Conservation (phyloP, 768 basidiomycete species). For the Amanita rimosa region DNA sequence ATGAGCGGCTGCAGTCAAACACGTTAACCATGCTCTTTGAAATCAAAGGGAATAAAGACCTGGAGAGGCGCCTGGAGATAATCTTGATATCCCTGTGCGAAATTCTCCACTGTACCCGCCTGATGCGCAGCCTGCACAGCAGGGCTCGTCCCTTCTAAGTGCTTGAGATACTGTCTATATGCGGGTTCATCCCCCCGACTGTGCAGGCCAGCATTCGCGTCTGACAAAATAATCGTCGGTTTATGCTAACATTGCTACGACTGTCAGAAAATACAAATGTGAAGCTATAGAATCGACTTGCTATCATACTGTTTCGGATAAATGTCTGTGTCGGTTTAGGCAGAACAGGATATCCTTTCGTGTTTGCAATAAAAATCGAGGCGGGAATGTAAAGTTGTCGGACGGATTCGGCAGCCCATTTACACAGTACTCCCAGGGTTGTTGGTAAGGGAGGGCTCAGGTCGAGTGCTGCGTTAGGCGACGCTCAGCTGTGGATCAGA, state of each 20-base stretch:
- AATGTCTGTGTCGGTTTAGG: conserved; percentile 90
- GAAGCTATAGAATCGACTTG: conserved; percentile 22
- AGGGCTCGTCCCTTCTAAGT: conserved; percentile 72
- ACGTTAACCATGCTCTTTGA: conserved; percentile 5
- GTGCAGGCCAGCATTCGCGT: conserved; percentile 55
- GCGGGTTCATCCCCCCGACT: conserved; percentile 72
- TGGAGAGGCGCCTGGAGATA: conserved; percentile 92
- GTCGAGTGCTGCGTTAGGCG: conserved; percentile 68
- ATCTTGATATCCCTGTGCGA: conserved; percentile 90
- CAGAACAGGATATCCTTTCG: conserved; percentile 93
- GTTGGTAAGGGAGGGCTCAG: conserved; percentile 81
- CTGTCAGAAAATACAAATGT: conserved; percentile 7
- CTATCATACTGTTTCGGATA: conserved; percentile 83
- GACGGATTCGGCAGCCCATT: conserved; percentile 95
- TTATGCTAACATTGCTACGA: conserved; percentile 46
- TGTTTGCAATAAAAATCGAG: conserved; percentile 87
- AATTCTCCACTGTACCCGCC: conserved; percentile 75
- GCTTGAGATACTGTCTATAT: conserved; percentile 82
- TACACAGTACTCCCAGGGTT: conserved; percentile 58
- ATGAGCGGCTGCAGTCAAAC: conserved; percentile 62
- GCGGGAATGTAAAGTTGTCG: conserved; percentile 82
- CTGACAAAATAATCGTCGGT: conserved; percentile 77
- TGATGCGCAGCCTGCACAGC: conserved; percentile 51
- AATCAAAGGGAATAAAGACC: conserved; percentile 24
- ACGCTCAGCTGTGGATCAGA: conserved; percentile 2